Base-by-base conservation (phyloP, 2,329 filamentous ascomycete genomes). In the Colletotrichum liriopes region DNA sequence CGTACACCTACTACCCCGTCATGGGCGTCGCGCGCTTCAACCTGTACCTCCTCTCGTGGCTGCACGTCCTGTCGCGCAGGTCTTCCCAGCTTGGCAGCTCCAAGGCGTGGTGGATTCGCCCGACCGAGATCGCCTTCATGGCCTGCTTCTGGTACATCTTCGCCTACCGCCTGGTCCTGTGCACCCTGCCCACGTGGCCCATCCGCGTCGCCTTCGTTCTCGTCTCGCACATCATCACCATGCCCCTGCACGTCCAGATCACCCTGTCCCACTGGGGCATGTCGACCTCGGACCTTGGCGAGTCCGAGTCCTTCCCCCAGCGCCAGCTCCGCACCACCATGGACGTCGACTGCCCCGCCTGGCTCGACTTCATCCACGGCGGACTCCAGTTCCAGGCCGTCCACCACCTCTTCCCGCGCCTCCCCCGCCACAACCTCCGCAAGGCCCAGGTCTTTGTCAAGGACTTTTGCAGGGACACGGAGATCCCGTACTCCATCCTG, bases 211-310 rank as follows among this genome's bases (percentile, higher is more conserved):
- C 82, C 61, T 94, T 92, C 75, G 86, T 93, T 2, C 81, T 93
- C 51, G 83, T 93, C 65, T 90, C 87, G 37, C 91, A 93, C 80
- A 86, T 90, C 59, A 81, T 91, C 77, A 92, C 91, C 39, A 90
- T 91, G 85, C 91, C 91, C 0, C 85, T 93, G 29, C 92, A 94
- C 78, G 86, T 93, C 2, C 92, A 93, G 76, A 93, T 94, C 79
- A 93, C 91, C 0, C 87, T 93, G 11, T 91, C 89, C 1, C 92
- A 94, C 81, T 93, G 92, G 85, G 92, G 89, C 72, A 94, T 93
- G 91, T 90, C 89, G 32, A 92, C 90, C 2, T 82, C 88, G 0
- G 90, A 93, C 73, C 84, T 93, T 2, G 91, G 91, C 71, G 86
- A 89, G 58, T 83, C 85, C 66, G 92, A 93, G 78, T 92, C 90